Evolutionary conservation across 2,329 filamentous ascomycete genomes (phyloP), one percentile per base, ranked within the genome.

Genomic region (Cadophora sp.): DNA sequence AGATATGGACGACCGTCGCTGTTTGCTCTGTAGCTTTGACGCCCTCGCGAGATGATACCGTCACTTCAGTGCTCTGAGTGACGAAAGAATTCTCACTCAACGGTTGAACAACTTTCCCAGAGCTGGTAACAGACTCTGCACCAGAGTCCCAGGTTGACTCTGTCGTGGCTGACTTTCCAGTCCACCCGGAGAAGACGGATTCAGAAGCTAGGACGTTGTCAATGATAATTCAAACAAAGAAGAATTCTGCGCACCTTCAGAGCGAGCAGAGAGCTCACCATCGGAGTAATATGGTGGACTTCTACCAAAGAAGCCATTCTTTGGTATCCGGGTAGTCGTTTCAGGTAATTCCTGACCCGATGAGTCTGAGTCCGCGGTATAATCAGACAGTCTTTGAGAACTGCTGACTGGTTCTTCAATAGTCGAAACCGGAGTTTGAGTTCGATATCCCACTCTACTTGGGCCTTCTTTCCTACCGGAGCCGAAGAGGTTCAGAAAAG

Each of bases 161-260:
- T 14, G 76, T 77, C 18, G 77, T 76, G 13, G 73, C 76, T 41
- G 74, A 74, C 53, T 66, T 73, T 20, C 80, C 78, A 22, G 82
- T 83, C 76, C 80, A 80, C 70, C 78, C 82, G 0, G 83, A 84
- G 39, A 82, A 74, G 2, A 81, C 78, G 4, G 83, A 84, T 61
- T 83, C 83, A 78, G 69, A 67, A n/a, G 70, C 76, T 62, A 55
- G 20, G 11, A 18, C 22, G 36, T 18, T 22, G 22, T 58, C 13
- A 36, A 24, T 45, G 7, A 24, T 4, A 7, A 3, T 30, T 14
- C 9, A 3, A 36, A 27, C 33, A 1, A 59, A 11, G 33, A 14
- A 14, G 5, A 22, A 50, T 58, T 13, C 8, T 6, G 39, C 66
- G 41, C 63, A 75, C 74, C 70, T 59, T 75, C 70, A 22, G 73